Evolutionary conservation across 2,329 filamentous ascomycete genomes (phyloP), one percentile per base, ranked within the genome.

Genomic region (Epichloe elymi): DNA sequence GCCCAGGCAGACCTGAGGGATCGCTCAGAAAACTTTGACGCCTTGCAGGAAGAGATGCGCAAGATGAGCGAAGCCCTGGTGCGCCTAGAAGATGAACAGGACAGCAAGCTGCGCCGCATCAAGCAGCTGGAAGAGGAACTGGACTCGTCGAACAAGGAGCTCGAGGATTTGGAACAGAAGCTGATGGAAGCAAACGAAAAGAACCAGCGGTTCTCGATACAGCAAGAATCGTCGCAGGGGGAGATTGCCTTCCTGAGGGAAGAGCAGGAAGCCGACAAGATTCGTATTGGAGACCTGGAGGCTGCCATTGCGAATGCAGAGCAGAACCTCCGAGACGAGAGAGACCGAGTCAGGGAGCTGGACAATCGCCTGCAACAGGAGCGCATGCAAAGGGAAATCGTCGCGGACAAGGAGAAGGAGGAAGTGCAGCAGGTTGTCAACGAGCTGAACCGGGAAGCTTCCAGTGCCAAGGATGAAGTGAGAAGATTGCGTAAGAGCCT

Each of bases 221-320:
- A 97, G 63, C 85, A 91, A 57, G 93, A 98, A 67, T 95, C 88
- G 5, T 85, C 86, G 51, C 91, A 96, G 60, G 85, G 85, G 53
- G 93, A 98, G 66, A 94, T 97, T 67, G 83, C 87, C 1, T 98
- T 98, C 75, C 68, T 98, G 48, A 83, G 93, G 2, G 93, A 98
- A 64, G 93, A 98, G 70, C 93, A 98, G 67, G 93, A 98, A 67
- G 81, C 80, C 17, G 93, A 98, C 72, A 98, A 98, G 75, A 95
- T 98, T 64, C 90, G 89, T 68, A 97, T 98, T 60, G 88, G 91
- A 38, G 89, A 97, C 61, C 74, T 97, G 7, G 90, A 97, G 63
- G 86, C 88, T 8, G 82, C 84, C 14, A 71, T 96, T 38, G 86
- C 87, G 59, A 85, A 81, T 51, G 78, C 82, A n/a, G 86, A 94